Percentiles rank a stretch among this genome's conserved stretches.
Conservation (phyloP, 148 eudicot species). For the Fagopyrum homotropicum region DNA sequence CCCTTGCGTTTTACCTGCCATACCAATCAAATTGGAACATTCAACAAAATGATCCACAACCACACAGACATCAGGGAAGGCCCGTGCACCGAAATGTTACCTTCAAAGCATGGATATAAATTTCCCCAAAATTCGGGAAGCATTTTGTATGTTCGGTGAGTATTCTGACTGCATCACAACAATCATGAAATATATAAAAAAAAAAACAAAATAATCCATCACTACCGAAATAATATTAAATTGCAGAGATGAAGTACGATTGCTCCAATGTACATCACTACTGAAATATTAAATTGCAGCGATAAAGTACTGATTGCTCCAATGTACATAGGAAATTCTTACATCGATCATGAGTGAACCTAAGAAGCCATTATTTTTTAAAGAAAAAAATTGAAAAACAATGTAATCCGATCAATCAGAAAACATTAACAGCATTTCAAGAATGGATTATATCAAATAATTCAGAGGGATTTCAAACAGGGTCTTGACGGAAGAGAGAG, state of each 20-base stretch:
- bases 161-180: slow-evolving; percentile 40
- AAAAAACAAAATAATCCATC: not conserved
- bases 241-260: not conserved
- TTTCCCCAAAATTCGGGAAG: slow-evolving; percentile 47
- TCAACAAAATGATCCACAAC: not conserved
- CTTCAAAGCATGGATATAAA: slow-evolving; percentile 43
- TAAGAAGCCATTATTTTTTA: too few relatives aligned
- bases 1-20: slow-evolving; percentile 46
- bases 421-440: not conserved
- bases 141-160: slow-evolving; percentile 39
- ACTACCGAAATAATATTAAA: not conserved
- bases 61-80: not conserved
- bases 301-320: too few relatives aligned
- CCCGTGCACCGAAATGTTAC: slow-evolving; percentile 23
- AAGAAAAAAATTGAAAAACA: not conserved
- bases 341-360: too few relatives aligned
- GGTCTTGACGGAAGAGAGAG: not conserved
- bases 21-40: not conserved
- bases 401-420: not conserved
- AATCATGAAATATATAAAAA: not conserved
- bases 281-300: too few relatives aligned
- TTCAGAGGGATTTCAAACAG: not conserved
- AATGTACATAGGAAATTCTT: not conserved
- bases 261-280: not conserved
- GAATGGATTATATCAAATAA: not conserved